Base-by-base conservation (phyloP, 2,329 filamentous ascomycete species). In the Xylaria sp. region DNA sequence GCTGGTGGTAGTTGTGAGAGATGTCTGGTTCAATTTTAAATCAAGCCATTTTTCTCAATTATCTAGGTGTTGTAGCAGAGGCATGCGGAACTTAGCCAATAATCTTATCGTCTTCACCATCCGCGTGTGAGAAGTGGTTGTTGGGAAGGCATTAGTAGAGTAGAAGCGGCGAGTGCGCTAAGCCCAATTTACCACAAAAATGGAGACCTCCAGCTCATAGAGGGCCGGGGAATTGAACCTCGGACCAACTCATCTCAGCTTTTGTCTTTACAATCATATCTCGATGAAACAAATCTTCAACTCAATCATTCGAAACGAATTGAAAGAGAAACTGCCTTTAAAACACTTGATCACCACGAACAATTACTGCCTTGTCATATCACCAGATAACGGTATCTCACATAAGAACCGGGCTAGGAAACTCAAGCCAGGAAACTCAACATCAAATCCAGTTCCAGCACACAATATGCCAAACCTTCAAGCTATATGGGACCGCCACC, bases 401-500 rank as follows among this genome's bases (percentile, higher is more conserved):
- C 8, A n/a, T 53, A 20, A 52, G 25, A 52, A 32, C 23, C 48
- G n/a, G n/a, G n/a, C n/a, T n/a, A n/a, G n/a, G n/a, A n/a, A n/a
- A 18, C n/a, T n/a, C n/a, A n/a, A 50, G 5, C 25, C 30, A 50
- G 25, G 25, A 50, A 50, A 30, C 50, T 18, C 50, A 36, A 55
- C 3, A 34, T 10, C 15, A 13, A 52, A 15, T 4, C 25, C 48
- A 50, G 15, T 9, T 15, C 25, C 46, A 30, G 30, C 48, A 30
- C n/a, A 20, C 12, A 55, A 23, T 23, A 55, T 55, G 32, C 36
- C 57, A 23, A 36, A 50, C 10, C 46, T 69, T 46, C 66, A 69
- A 53, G 45, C 56, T 6, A 36, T 20, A 32, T 70, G 70, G 69
- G 63, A 65, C 15, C 67, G 36, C 7, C 66, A 69, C 13, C 66